Base-by-base conservation (phyloP, 225 moss, liverwort and hornwort genomes). In the Rhytidiadelphus loreus region DNA sequence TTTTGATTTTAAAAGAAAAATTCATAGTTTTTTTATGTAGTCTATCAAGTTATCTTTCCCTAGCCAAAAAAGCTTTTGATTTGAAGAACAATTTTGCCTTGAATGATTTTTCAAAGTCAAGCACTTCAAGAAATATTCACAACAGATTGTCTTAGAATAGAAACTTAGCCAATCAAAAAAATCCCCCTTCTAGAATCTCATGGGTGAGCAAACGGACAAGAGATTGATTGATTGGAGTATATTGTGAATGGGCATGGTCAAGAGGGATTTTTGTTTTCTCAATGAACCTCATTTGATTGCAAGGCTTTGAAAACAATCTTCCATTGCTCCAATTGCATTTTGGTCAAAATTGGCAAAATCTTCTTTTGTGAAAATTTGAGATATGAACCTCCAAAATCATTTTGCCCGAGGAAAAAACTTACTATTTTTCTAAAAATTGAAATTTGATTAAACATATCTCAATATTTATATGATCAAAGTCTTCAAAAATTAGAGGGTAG, bases 401-500 rank as follows among this genome's bases (percentile, higher is more conserved):
- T 78, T 0, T 78, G 0, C 1, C 0, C 2, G 0, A 0, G 7
- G 1, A 17, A 57, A 17, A 39, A 18, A 13, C 1, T 0, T 15
- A 1, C 24, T 77, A 26, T n/a, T 16, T 56, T 56, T n/a, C 2
- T 8, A 78, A n/a, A 39, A 39, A 26, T 57, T 57, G 57, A 79
- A 28, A 0, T 28, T 26, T 79, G 0, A 79, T 58, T 58, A 4
- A 18, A 57, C 18, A 3, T n/a, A 39, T 39, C 0, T 28, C 17
- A 39, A 58, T 39, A 26, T 12, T 10, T 18, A 0, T 28, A 39
- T 0, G 0, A 18, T 39, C 7, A 39, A 79, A 39, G 6, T 25
- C 7, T 77, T 76, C 37, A 0, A 37, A 26, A 26, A 37, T 25
- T 26, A 1, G 1, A 25, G 0, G 1, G 4, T 9, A 10, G 4